Evolutionary conservation across 805 yeast species (phyloP), one percentile per base, ranked within the genome.

Genomic region (Tetrapisispora arboricola): DNA sequence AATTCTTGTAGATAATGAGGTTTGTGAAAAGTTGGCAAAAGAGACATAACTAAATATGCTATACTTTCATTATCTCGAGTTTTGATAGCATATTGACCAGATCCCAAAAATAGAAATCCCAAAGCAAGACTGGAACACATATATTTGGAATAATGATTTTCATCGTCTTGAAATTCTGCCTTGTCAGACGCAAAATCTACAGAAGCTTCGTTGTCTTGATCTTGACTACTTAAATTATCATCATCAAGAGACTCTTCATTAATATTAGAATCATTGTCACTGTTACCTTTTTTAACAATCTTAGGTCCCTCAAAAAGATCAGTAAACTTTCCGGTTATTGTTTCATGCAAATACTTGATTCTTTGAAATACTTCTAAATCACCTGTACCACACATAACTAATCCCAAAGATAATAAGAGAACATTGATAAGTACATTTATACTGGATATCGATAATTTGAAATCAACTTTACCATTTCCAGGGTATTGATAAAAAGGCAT

Each of bases 301-400:
- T 16, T 8, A 3, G 24, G 9, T 4, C 34, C 15, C 15, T 32
- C 40, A 42, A 49, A 57, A 12, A 60, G 33, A 37, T 57, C 59
- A 13, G 61, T 55, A 38, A 47, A 33, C 28, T 59, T 64, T 22
- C 65, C 66, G 0, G 74, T 70, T 11, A 58, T 49, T 13, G 71
- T 67, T 17, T 81, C 84, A 55, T 84, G 87, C 25, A 85, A 62
- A 20, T 72, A 71, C 44, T 95, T 69, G 32, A 85, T 65, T 39
- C 96, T 69, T 50, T 88, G 70, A 48, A 92, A 73, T 0, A 79
- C 74, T 33, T 77, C 83, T 40, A 88, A 61, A 56, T 92, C 96
- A 1, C 98, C 97, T 13, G 87, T 76, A 1, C 96, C 95, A 1
- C 95, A 88, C 84, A 86, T 83, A 0, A 87, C 71, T 21, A 85